Base-by-base conservation (phyloP, 768 basidiomycete species). In the Lactarius quietus region DNA sequence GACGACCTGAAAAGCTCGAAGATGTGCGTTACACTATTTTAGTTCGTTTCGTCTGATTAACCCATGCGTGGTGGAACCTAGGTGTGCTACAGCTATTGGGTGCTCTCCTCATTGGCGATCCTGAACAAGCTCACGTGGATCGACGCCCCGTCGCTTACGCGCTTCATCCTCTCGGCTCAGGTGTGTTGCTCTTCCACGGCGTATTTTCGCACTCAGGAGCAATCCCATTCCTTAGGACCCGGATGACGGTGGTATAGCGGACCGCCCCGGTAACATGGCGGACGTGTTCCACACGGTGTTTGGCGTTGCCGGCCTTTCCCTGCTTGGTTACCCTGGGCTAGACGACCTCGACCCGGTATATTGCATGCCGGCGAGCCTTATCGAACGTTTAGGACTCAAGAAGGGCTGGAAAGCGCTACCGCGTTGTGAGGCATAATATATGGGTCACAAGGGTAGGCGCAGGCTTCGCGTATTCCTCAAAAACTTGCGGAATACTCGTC, bases 21-120 rank as follows among this genome's bases (percentile, higher is more conserved):
- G 96, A 98, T 73, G 97, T 96, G 70, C 70, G 87, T 23, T n/a
- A 12, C 8, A 8, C 3, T 5, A 3, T 35, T 6, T 14, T 20
- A 17, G 17, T 18, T 57, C 18, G 48, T 56, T 29, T 33, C 52
- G 60, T 41, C 7, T 6, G 33, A 43, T 33, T 59, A 2, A 64
- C 35, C 29, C 8, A 17, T 18, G 36, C 10, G 36, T 7, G 5
- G 36, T 12, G 36, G 23, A 26, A 23, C n/a, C 6, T 66, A 96
- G 94, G 93, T 98, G 20, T 99, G 97, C 78, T 99, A 99, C 76
- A 93, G 92, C 71, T 94, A 93, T 78, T 99, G 95, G 95, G 93
- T 95, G 5, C 82, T 98, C 6, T 95, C 97, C 1, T 80, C 92
- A 0, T 76, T 98, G 59, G 86, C 93, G 29, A 95, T 98, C 63